These are phyloP conservation scores for Stephania yunnanensis DNA, from an alignment of 164 flowering plant genomes.

Conservation along the genomic window DNA sequence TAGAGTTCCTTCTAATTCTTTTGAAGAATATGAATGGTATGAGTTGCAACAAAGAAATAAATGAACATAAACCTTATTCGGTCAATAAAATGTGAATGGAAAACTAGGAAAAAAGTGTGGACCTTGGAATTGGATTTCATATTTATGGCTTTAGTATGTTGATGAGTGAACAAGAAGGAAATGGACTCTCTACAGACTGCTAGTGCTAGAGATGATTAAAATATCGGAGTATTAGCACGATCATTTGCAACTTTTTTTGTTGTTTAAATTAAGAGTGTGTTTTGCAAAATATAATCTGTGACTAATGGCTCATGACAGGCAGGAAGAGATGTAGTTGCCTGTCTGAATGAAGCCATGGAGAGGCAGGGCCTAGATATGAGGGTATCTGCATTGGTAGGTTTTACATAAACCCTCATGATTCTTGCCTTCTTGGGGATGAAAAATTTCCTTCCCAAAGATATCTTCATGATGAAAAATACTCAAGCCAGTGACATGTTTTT, in stretches of 20 bases:
- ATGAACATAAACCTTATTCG: not conserved
- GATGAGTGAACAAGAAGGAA: too few relatives aligned
- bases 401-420: slow-evolving; percentile 2
- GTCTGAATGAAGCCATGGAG: slow-evolving; percentile 79
- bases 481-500: not conserved
- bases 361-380: slow-evolving; percentile 63
- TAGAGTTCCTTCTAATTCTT: not conserved
- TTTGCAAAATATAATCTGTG: slow-evolving; percentile 1
- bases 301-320: slow-evolving; percentile 36
- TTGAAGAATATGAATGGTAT: not conserved
- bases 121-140: not conserved
- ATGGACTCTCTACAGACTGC: too few relatives aligned
- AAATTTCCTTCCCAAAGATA: not conserved
- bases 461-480: not conserved
- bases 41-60: not conserved
- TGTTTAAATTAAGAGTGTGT: not conserved
- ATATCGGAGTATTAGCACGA: not conserved
- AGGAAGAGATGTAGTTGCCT: slow-evolving; percentile 79
- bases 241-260: not conserved
- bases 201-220: too few relatives aligned
- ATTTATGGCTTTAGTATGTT: not conserved
- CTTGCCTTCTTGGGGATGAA: slow-evolving; percentile 5
- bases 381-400: slow-evolving; percentile 79
- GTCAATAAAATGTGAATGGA: not conserved
- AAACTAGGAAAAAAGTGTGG: not conserved